These are phyloP conservation scores for Gossypium trilobum DNA, from an alignment of 441 rosid genomes.

Conservation along the genomic window DNA sequence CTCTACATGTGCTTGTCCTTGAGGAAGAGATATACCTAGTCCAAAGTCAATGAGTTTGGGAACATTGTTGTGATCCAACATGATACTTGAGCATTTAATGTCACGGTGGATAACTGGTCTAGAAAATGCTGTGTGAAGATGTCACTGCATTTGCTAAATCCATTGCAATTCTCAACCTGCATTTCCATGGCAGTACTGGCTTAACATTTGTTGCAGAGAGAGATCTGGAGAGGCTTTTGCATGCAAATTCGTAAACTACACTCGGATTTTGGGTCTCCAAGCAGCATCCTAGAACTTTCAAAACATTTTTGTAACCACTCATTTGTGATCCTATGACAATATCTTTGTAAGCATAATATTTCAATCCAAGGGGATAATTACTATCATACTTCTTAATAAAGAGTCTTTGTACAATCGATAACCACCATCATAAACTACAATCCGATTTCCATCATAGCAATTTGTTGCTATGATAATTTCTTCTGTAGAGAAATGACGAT, in stretches of 20 bases:
- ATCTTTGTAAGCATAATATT: background rate
- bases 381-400: slow-evolving; percentile 2
- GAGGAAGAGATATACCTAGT: background rate
- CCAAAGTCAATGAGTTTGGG: background rate
- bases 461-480: background rate
- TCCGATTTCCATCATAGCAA: background rate
- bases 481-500: slow-evolving; percentile 15
- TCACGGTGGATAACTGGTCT: slow-evolving; percentile 2
- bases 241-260: slow-evolving; percentile 12
- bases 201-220: background rate
- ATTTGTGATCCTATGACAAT: slow-evolving; percentile 15
- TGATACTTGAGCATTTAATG: background rate
- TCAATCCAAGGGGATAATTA: background rate
- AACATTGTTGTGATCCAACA: background rate
- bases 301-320: slow-evolving; percentile 15
- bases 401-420: slow-evolving; percentile 9
- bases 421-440: background rate
- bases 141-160: slow-evolving; percentile 22
- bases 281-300: slow-evolving; percentile 26
- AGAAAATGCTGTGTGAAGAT: slow-evolving; percentile 12
- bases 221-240: background rate
- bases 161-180: slow-evolving; percentile 13
- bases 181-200: background rate
- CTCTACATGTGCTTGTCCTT: background rate
- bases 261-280: slow-evolving; percentile 14